A percentile compares a stretch with the other conserved stretches of the same genome.
These are phyloP conservation scores for Gossypium turneri DNA, from an alignment of 345 rosid genomes.

Conservation along the genomic window DNA sequence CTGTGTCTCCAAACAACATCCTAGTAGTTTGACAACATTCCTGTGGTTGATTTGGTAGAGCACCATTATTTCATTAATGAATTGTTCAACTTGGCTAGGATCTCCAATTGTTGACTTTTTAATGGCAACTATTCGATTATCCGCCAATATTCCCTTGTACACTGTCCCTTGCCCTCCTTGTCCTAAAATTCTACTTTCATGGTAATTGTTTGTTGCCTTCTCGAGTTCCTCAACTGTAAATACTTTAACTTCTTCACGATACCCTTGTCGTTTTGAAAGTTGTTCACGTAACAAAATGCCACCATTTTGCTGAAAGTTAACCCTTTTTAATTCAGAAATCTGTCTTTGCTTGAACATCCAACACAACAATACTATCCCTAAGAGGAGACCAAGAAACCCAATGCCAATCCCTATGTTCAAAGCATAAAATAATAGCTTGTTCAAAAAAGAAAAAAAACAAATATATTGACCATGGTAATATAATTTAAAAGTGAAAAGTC, in stretches of 20 bases:
- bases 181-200: slow-evolving; percentile 31
- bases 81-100: slow-evolving; percentile 36
- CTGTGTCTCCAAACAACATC: slow-evolving; percentile 44
- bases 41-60: slow-evolving; percentile 46
- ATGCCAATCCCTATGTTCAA: background rate
- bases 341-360: slow-evolving; percentile 13
- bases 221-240: slow-evolving; percentile 32
- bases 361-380: background rate
- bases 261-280: slow-evolving; percentile 7
- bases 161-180: slow-evolving; percentile 44
- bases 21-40: slow-evolving; percentile 42
- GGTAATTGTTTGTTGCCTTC: slow-evolving; percentile 40
- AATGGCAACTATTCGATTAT: slow-evolving; percentile 32
- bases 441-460: too few relatives aligned
- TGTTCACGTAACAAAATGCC: slow-evolving; percentile 36
- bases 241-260: slow-evolving; percentile 20
- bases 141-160: slow-evolving; percentile 37
- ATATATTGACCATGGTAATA: too few relatives aligned
- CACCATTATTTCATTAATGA: slow-evolving; percentile 45
- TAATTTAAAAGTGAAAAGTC: too few relatives aligned
- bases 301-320: slow-evolving; percentile 29
- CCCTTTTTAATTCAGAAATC: slow-evolving; percentile 15
- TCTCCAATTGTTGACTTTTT: slow-evolving; percentile 41
- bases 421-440: background rate
- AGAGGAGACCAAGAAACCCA: slow-evolving; percentile 1